Base-by-base conservation (phyloP, 164 flowering plant species). In the Piper longum region DNA sequence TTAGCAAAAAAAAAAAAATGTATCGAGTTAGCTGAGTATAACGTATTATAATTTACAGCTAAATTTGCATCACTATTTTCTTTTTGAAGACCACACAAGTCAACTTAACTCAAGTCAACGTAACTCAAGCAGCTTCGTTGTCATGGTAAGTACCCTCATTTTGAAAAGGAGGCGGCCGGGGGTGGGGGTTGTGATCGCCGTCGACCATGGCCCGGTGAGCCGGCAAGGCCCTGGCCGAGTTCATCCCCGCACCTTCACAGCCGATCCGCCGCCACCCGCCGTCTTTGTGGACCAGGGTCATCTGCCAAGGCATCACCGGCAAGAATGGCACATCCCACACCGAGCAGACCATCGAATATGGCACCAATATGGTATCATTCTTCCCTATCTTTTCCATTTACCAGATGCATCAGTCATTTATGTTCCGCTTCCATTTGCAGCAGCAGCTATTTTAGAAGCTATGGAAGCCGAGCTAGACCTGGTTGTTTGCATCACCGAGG, bases 391-490 rank as follows among this genome's bases (percentile, higher is more conserved):
- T n/a, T n/a, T n/a, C n/a, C n/a, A n/a, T n/a, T n/a, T n/a, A n/a
- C n/a, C n/a, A n/a, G n/a, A 93, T 83, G 97, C 96, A 18, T 87
- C 99, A 0, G 96, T 88, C 55, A 82, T 93, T 56, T 93, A 93
- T 76, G 99, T 93, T 56, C 97, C 99, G 36, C 97, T 97, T 51
- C 88, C 99, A 54, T 93, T 93, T 80, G 99, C 97, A 63, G 96
- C 96, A 2, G 87, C 86, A 56, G 97, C 99, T 63, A 93, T 93
- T 63, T 71, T 88, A 96, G 97, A 90, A 82, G 86, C 88, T 17
- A 54, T 90, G 82, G 99, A 90, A 73, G 97, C 99, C 68, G 97
- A 93, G 71, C 72, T 93, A 70, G 97, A 93, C 77, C 83, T 90
- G 67, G 77, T 93, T 64, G 99, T 90, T 39, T 93, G 99, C 81